Evolutionary conservation across 495 filamentous ascomycete genomes (phyloP).

Genomic region (Lasiosphaeria hispida): DNA sequence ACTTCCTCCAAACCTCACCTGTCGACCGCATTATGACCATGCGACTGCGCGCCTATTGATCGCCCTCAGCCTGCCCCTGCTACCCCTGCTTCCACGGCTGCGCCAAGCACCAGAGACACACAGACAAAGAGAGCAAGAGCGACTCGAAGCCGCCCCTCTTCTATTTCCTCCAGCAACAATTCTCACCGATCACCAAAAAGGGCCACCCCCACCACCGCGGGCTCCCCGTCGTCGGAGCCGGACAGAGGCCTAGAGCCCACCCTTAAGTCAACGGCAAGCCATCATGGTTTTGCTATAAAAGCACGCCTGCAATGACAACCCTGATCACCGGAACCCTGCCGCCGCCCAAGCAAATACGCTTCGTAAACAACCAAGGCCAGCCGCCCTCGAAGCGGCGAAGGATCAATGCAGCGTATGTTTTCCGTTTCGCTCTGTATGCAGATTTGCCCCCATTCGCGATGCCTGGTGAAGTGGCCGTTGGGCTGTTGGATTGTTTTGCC

Average conservation of each 20-base stretch:
- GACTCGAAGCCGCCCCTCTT: not conserved
- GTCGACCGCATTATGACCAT: slow-evolving; percentile 27
- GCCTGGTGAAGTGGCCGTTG: slow-evolving; percentile 4
- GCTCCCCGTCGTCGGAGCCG: slow-evolving; percentile 9
- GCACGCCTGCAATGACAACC: slow-evolving; percentile 38
- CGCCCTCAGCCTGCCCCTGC: slow-evolving; percentile 12
- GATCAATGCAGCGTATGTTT: slow-evolving; percentile 73
- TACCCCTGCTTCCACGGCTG: slow-evolving; percentile 3
- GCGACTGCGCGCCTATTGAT: slow-evolving; percentile 26
- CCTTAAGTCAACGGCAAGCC: slow-evolving; percentile 12
- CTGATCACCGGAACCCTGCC: slow-evolving; percentile 43
- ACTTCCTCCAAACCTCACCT: slow-evolving; percentile 21
- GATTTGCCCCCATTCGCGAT: not conserved
- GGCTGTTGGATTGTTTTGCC: not conserved
- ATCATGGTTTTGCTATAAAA: slow-evolving; percentile 34
- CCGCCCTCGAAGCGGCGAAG: slow-evolving; percentile 77
- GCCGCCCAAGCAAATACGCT: slow-evolving; percentile 62
- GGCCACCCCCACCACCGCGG: slow-evolving; percentile 10
- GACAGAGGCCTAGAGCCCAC: slow-evolving; percentile 9
- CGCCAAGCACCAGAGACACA: slow-evolving; percentile 11
- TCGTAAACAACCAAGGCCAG: slow-evolving; percentile 78
- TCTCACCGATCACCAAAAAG: slow-evolving; percentile 10
- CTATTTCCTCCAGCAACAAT: not conserved
- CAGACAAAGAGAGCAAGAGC: not conserved
- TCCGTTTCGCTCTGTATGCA: not conserved